Evolutionary conservation across 1,139 yeast species (phyloP).

Genomic region (Yamadazyma atmosphaerica): DNA sequence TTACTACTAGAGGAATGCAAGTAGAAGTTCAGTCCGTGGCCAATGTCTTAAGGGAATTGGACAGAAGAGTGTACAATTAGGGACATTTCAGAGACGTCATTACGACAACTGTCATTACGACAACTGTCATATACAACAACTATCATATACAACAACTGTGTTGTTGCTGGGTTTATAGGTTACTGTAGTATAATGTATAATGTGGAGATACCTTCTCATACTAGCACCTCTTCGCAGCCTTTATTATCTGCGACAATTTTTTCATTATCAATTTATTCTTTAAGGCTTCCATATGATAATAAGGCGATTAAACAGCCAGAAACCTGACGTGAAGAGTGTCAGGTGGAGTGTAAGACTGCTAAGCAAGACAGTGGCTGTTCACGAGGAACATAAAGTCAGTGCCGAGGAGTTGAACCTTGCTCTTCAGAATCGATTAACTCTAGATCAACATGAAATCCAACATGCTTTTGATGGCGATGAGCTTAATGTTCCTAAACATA

Average conservation of each 20-base stretch:
- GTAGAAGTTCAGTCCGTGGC: slow-evolving; percentile 89
- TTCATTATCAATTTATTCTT: not conserved
- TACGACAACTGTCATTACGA: no score
- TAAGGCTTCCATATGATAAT: not conserved
- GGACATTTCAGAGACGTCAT: not conserved
- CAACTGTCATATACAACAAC: no score
- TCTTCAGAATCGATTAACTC: slow-evolving; percentile 10
- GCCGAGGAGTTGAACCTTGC: slow-evolving; percentile 13
- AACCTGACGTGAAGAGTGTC: not conserved
- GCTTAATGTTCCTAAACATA: slow-evolving; percentile 5
- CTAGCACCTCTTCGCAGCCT: no score
- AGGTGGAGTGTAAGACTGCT: not conserved
- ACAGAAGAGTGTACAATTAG: slow-evolving; percentile 59
- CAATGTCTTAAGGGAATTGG: slow-evolving; percentile 75
- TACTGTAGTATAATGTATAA: not conserved
- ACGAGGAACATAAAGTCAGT: slow-evolving; percentile 9
- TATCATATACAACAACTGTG: no score
- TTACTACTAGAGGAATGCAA: slow-evolving; percentile 82
- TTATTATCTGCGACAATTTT: not conserved
- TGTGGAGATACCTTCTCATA: no score
- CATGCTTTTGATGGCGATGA: slow-evolving; percentile 8
- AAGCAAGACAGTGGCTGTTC: not conserved
- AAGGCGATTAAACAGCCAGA: not conserved
- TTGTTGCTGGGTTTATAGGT: not conserved
- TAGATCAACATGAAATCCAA: slow-evolving; percentile 10